Base-by-base conservation (phyloP, 352 stramenopile genomes). In the Phytophthora litchii region DNA sequence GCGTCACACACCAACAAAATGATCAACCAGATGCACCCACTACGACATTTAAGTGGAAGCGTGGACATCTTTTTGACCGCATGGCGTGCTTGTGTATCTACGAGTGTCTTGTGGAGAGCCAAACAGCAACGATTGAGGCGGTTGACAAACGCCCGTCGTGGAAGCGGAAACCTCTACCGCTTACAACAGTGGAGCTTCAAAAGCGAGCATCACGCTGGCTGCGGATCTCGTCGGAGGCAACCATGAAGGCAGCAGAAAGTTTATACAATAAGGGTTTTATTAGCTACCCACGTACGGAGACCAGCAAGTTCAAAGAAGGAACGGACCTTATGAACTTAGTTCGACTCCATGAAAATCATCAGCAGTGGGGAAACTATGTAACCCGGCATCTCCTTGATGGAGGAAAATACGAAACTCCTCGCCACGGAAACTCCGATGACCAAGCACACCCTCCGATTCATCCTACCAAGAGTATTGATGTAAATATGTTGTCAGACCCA, bases 231-330 rank as follows among this genome's bases (percentile, higher is more conserved):
- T 98, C 93, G 2, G 97, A 99, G 71, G 83, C 90, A 53, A 94
- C 96, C 1, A 99, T 99, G 97, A 91, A 95, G 51, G 89, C 92
- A 4, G 96, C 95, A 16, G 96, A 99, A 70, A 87, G 78, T 45
- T 78, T 99, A 21, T 99, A 99, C 79, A 97, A 99, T 73, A 92
- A 98, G 61, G 98, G 98, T 19, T 94, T 97, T 20, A 92, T 99
- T 56, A 98, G 89, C 57, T 99, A 99, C 66, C 98, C 98, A 10
- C 88, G 98, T 57, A 99, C 98, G 3, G 98, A 99, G 75, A 99
- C 98, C 10, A 98, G 99, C 78, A 95, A 92, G 47, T 99, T 99
- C 74, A 96, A 97, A 60, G 85, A 92, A 60, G 84, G 87, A 31
- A 96, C 91, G 6, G 92, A 98, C 61, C 68, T 99, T n/a, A 77